phyloP scores from a whole-genome alignment of 768 basidiomycete genomes.

The Calvatia gigantea region DNA sequence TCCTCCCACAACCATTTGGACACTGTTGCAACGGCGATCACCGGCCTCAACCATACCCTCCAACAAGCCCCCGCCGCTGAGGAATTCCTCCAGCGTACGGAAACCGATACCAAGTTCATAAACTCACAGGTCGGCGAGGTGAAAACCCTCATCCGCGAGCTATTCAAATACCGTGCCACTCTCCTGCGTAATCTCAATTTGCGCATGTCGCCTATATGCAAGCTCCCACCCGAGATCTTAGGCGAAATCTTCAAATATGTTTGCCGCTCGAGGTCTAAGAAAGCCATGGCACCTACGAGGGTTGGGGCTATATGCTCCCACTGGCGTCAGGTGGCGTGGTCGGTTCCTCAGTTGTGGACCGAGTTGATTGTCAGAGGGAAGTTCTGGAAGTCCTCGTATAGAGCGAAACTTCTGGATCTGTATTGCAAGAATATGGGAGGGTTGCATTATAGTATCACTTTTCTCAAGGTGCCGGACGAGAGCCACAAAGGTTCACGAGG shows the following conservation, averaged over 20 bases:
- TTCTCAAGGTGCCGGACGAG: neutral
- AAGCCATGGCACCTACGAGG: neutral
- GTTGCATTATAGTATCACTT: neutral
- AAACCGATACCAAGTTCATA: neutral
- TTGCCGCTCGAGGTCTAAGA: neutral
- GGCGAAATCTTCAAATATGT: neutral
- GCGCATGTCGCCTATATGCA: neutral
- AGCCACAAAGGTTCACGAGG: neutral
- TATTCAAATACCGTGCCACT: neutral
- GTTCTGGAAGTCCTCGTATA: neutral
- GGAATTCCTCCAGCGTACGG: neutral
- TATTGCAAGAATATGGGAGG: conserved; percentile 1
- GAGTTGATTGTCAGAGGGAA: neutral
- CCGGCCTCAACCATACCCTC: neutral
- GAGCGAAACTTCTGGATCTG: neutral
- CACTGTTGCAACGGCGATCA: neutral
- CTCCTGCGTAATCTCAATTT: neutral
- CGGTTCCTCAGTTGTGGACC: neutral
- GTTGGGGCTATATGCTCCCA: neutral
- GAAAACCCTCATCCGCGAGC: neutral
- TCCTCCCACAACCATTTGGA: neutral
- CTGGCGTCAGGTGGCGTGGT: neutral
- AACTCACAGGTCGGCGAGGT: neutral
- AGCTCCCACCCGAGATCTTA: neutral
- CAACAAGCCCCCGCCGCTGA: neutral